Evolutionary conservation across 352 stramenopile genomes (phyloP), one percentile per base, ranked within the genome.

Genomic region (Pythium aquatile): DNA sequence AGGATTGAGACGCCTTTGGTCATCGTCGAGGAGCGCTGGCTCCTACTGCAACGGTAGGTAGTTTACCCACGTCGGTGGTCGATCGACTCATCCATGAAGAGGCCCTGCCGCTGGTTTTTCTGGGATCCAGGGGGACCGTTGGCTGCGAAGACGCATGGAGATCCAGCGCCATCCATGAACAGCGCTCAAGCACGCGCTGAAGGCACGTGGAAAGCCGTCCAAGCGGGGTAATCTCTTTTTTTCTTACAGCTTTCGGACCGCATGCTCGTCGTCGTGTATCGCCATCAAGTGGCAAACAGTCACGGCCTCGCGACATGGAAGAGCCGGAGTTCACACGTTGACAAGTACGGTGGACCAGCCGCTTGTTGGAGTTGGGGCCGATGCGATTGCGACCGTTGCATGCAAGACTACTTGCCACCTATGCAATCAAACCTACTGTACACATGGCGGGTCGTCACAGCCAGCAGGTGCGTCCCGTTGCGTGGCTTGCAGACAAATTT

Each of bases 241-340:
- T 47, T 47, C 40, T 47, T 47, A 47, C 40, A 47, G 40, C 40
- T 24, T 17, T 47, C 5, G 16, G 16, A 5, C 9, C 37, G 37
- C 37, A 7, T 44, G 37, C 8, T 44, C 37, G 37, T 17, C 37
- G 14, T 20, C 16, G 14, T 26, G 40, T 26, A 47, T 47, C 40
- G 40, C 40, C 40, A 47, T 47, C 16, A 14, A 47, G 40, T 10
- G 44, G 20, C 7, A 5, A 30, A 10, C 20, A 51, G 9, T n/a
- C 44, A 51, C 17, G 20, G 44, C 44, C 17, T 51, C 17, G n/a
- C n/a, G 44, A 47, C 40, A 47, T 47, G 40, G 40, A 47, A 47
- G 24, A 51, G n/a, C 8, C 44, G 37, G 37, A 35, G 5, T 35
- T 5, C 32, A 9, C 40, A 5, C 37, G 11, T 16, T 42, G 37